Evolutionary conservation across 352 stramenopile genomes (phyloP), one percentile per base, ranked within the genome.

Genomic region (Globisporangium viniferum): DNA sequence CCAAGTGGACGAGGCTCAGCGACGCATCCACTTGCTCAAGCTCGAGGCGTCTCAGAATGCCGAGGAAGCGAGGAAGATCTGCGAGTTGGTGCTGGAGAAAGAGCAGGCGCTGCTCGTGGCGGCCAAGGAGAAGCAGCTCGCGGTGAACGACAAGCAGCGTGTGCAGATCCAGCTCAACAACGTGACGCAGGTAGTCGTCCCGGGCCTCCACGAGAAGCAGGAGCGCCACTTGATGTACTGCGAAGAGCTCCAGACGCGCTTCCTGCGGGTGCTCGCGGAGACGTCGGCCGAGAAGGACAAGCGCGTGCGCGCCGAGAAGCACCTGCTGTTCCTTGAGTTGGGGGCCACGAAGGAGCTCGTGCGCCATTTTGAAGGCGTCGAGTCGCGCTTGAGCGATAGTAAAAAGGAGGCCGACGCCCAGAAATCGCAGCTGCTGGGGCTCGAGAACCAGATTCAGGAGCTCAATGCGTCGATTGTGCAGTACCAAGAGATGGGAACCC

Each of bases 121-220:
- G 1, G 73, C 57, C 0, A 74, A 76, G 35, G 75, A 87, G 2
- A 77, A 74, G 12, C 78, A 88, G 46, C 62, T 49, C 1, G 49
- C 77, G 0, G 33, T 67, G 3, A 59, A 57, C 5, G 80, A 89
- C n/a, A 80, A 78, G 24, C 74, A 84, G 44, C 78, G 70, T 6
- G 56, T 80, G 2, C 73, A 88, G 59, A 82, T 89, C n/a, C 78
- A 89, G 48, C 54, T 88, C 10, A 81, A 77, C 33, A 84, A 88
- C 56, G 29, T 84, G 2, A 73, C 65, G 0, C 64, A 70, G 22
- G 39, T 69, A 10, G 31, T 72, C 3, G 64, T 44, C 36, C 36
- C 86, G 31, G 65, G 18, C 2, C 73, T 88, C 39, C 71, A 68
- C 22, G 79, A 88, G 29, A 70, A 74, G 31, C 53, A 76, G 18